Percentiles rank a stretch among this genome's conserved stretches.
phyloP scores from a whole-genome alignment of 2,329 filamentous ascomycete species.

The Pseudopyricularia javanii region DNA sequence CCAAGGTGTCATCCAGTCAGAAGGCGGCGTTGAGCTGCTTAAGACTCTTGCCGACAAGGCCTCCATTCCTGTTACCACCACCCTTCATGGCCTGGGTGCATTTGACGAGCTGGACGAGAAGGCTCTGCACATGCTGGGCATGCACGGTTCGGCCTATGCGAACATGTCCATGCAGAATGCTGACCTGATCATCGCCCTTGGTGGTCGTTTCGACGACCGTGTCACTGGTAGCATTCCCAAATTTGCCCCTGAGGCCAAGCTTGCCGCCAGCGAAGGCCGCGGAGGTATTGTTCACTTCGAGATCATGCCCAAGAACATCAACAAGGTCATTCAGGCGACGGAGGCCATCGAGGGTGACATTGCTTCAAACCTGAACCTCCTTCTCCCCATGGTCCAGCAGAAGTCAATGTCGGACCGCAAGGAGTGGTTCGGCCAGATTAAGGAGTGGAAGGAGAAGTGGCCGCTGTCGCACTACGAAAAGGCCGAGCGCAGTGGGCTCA shows the following conservation, averaged over 20 bases:
- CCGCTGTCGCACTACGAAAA: constrained; percentile 73
- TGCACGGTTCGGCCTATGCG: constrained; percentile 94
- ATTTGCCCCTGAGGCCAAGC: constrained; percentile 81
- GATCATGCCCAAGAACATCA: constrained; percentile 99
- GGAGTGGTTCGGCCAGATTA: constrained; percentile 85
- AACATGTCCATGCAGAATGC: constrained; percentile 98
- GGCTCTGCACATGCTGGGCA: constrained; percentile 94
- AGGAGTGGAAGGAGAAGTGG: constrained; percentile 83
- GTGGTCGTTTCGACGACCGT: constrained; percentile 91
- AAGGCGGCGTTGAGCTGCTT: constrained; percentile 67
- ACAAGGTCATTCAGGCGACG: constrained; percentile 95
- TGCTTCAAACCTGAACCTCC: constrained; percentile 59
- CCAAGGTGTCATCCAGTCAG: constrained; percentile 70
- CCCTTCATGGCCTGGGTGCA: constrained; percentile 81
- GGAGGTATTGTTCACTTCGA: constrained; percentile 97
- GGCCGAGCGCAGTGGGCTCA: constrained; percentile 61
- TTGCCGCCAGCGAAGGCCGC: constrained; percentile 69
- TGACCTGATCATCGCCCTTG: constrained; percentile 89
- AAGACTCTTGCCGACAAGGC: constrained; percentile 83
- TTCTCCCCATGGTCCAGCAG: constrained; percentile 60
- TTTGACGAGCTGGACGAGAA: constrained; percentile 91
- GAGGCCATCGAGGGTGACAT: constrained; percentile 94
- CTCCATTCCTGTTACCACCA: constrained; percentile 89
- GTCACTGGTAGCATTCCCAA: constrained; percentile 72
- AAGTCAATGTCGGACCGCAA: constrained; percentile 53